Evolutionary conservation across 2,329 filamentous ascomycete genomes (phyloP).

Genomic region (Colletotrichum ledebouriae): DNA sequence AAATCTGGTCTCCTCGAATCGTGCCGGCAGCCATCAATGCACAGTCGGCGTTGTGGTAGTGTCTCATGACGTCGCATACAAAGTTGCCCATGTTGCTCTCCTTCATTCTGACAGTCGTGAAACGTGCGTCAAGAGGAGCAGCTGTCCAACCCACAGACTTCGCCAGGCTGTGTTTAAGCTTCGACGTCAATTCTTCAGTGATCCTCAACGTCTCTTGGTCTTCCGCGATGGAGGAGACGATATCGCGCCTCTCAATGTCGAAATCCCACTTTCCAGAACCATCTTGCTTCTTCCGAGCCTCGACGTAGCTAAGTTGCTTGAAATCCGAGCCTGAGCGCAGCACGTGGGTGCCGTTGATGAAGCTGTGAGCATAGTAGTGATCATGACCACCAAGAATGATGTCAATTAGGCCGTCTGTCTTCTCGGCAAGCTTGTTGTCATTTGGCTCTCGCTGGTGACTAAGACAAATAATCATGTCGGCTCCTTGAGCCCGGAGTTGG

Average conservation of each 20-base stretch:
- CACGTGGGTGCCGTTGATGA: conserved; percentile 85
- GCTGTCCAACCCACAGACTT: conserved; percentile 88
- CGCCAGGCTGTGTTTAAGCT: conserved; percentile 81
- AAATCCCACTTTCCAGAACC: conserved; percentile 77
- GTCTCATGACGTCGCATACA: conserved; percentile 90
- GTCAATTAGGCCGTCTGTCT: conserved; percentile 81
- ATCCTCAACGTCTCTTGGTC: conserved; percentile 72
- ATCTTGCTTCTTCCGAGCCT: conserved; percentile 72
- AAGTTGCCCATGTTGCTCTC: conserved; percentile 94
- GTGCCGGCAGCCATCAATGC: conserved; percentile 88
- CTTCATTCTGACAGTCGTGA: conserved; percentile 80
- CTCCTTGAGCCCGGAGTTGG: conserved; percentile 78
- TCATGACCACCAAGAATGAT: conserved; percentile 91
- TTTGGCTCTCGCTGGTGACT: conserved; percentile 92
- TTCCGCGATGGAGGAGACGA: conserved; percentile 76
- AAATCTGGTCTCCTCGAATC: conserved; percentile 89
- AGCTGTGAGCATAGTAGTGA: conserved; percentile 84
- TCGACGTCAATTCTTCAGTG: conserved; percentile 77
- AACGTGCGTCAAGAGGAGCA: conserved; percentile 86
- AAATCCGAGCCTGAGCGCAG: conserved; percentile 93
- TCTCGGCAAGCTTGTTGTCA: conserved; percentile 85
- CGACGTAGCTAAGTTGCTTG: conserved; percentile 91
- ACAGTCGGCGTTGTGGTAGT: conserved; percentile 85
- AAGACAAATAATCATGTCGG: conserved; percentile 85
- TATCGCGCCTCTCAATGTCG: conserved; percentile 80